A percentile compares a stretch with the other conserved stretches of the same genome.
Evolutionary conservation across 345 rosid species (phyloP).

Genomic region (Camelina laxa): DNA sequence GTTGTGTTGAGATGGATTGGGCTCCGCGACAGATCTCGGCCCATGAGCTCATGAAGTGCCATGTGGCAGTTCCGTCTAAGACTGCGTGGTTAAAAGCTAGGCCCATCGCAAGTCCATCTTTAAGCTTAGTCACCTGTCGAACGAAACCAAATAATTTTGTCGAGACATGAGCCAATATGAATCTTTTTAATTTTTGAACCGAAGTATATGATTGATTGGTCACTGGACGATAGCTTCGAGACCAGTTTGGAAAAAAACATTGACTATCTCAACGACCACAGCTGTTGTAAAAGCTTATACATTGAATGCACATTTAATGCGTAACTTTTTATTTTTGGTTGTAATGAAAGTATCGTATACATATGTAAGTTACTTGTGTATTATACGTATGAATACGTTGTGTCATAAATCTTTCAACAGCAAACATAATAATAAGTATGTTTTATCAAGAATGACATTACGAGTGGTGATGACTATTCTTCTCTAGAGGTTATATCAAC

Average conservation of each 20-base stretch:
- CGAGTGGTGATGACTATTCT: no score
- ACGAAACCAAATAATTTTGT: background rate
- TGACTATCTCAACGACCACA: constrained; percentile 32
- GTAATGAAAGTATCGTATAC: background rate
- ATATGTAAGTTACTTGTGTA: background rate
- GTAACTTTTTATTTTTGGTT: background rate
- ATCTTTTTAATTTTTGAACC: background rate
- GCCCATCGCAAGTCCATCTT: constrained; percentile 88
- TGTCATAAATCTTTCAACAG: no score
- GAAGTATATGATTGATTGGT: background rate
- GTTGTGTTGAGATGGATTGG: constrained; percentile 50
- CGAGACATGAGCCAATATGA: background rate
- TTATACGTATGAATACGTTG: background rate
- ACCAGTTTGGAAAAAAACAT: constrained; percentile 20
- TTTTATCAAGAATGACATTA: no score
- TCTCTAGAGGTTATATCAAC: no score
- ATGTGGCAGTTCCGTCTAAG: constrained; percentile 85
- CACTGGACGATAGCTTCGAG: constrained; percentile 19
- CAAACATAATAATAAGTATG: no score
- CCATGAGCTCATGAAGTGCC: constrained; percentile 99
- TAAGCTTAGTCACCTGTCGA: constrained; percentile 84
- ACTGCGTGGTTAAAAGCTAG: constrained; percentile 94
- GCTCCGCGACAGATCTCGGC: constrained; percentile 68
- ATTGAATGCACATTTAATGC: constrained; percentile 33
- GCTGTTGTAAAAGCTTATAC: constrained; percentile 13